Base-by-base conservation (phyloP, 2,329 filamentous ascomycete genomes). In the Fusarium vanettenii region DNA sequence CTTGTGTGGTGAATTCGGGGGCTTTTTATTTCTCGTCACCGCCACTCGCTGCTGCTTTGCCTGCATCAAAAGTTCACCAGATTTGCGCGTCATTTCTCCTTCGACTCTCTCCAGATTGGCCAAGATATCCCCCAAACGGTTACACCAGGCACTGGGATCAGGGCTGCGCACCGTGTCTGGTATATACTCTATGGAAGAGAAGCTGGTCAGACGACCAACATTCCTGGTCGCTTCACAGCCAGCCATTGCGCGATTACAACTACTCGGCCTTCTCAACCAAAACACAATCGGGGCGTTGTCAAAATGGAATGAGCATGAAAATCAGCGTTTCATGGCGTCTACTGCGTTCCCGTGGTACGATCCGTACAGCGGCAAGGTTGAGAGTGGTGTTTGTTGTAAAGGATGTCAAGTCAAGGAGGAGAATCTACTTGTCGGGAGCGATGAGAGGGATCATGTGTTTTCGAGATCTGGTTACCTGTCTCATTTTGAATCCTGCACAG, bases 341-440 rank as follows among this genome's bases (percentile, higher is more conserved):
- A 48, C 70, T 0, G 59, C 52, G 0, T 70, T 73, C 5, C 71
- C 66, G 2, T 73, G 62, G 62, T 70, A 60, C 4, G 59, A 73
- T 18, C 11, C 31, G 2, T 22, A 4, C 16, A 13, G 20, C 2
- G 25, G 48, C 10, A 33, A 50, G 13, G 2, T 41, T 4, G 71
- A 73, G 3, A 2, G 5, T 14, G 71, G 71, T 1, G 10, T 67
- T 20, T 73, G 31, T 14, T 73, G 71, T 25, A 72, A 70, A 31
- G 71, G 70, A 9, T 73, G 70, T 13, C 70, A 73, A 20, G 67
- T 73, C 6, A 62, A 29, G 2, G 45, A 67, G 6, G 70, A 73
- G 29, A 52, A 63, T 3, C 52, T 25, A 61, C 59, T 31, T 5
- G 3, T n/a, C 8, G 2, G 66, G 0, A 45, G 43, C 8, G 67